These are phyloP conservation scores for Serendipita indica DNA, from an alignment of 768 basidiomycete genomes.

Conservation along the genomic window DNA sequence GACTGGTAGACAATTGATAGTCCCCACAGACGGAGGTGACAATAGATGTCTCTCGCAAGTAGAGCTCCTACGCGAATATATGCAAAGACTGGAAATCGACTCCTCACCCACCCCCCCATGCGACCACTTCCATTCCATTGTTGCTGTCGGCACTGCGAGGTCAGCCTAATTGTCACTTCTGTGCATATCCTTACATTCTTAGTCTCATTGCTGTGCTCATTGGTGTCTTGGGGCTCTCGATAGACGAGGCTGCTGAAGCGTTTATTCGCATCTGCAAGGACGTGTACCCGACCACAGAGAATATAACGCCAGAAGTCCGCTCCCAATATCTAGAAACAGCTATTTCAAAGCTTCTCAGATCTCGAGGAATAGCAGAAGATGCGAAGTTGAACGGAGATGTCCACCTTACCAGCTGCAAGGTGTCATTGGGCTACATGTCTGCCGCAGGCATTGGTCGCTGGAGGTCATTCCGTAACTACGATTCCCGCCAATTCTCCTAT, in stretches of 20 bases:
- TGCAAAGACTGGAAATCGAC: neutral
- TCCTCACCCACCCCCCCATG: neutral
- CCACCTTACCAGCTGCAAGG: neutral
- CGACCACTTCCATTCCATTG: neutral
- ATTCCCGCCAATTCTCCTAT: neutral
- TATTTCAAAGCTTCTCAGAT: neutral
- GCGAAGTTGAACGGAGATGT: neutral
- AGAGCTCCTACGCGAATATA: neutral
- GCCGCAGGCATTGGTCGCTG: neutral
- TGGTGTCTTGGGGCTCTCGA: neutral
- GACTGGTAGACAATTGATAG: no score
- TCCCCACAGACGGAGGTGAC: neutral
- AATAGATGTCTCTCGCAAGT: neutral
- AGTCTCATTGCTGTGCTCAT: conserved; percentile 1
- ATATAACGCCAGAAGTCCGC: neutral
- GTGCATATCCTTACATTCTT: neutral
- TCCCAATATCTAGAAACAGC: neutral
- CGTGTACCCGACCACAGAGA: neutral
- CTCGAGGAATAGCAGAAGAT: neutral
- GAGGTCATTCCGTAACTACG: neutral
- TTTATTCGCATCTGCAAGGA: neutral
- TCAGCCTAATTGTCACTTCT: no score
- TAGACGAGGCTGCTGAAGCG: neutral
- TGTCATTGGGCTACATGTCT: neutral
- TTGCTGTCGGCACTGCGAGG: neutral